Evolutionary conservation across 192 early-diverging fungal species (phyloP).

Genomic region (Coemansia sp.): DNA sequence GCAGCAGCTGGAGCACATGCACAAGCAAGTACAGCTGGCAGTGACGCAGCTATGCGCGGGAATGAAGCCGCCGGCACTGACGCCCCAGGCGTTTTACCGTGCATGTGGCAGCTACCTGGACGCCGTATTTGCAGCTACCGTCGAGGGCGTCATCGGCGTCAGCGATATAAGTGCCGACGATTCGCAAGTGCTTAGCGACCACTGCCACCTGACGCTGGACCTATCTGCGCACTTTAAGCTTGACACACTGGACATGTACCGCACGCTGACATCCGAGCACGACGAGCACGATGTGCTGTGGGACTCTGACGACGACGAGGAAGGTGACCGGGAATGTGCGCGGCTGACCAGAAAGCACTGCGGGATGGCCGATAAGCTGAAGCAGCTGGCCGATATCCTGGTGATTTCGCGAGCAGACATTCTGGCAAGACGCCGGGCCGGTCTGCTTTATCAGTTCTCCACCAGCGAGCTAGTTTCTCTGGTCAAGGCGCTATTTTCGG

Average conservation of each 20-base stretch:
- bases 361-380: conserved; percentile 11
- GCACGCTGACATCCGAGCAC: not conserved
- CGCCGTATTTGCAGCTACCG: conserved; percentile 21
- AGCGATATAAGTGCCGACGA: conserved; percentile 40
- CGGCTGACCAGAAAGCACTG: conserved; percentile 24
- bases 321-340: not conserved
- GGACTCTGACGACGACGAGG: conserved; percentile 14
- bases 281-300: not conserved
- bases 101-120: conserved; percentile 19
- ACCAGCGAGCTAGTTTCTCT: conserved; percentile 27
- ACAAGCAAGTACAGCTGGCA: conserved; percentile 15
- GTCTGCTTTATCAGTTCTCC: conserved; percentile 27
- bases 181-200: conserved; percentile 39
- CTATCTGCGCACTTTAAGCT: conserved; percentile 14
- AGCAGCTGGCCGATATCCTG: conserved; percentile 45
- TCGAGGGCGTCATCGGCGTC: conserved; percentile 16
- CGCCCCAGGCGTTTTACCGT: conserved; percentile 25
- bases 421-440: conserved; percentile 39
- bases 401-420: conserved; percentile 43
- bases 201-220: conserved; percentile 16
- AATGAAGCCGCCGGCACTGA: conserved; percentile 19
- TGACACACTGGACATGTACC: conserved; percentile 12
- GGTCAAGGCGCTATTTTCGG: conserved; percentile 35
- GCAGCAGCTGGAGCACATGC: conserved; percentile 5
- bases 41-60: conserved; percentile 22